A percentile compares a stretch with the other conserved stretches of the same genome.
phyloP scores from a whole-genome alignment of 139 green algal genomes.

The Chlamydomonas urium region DNA sequence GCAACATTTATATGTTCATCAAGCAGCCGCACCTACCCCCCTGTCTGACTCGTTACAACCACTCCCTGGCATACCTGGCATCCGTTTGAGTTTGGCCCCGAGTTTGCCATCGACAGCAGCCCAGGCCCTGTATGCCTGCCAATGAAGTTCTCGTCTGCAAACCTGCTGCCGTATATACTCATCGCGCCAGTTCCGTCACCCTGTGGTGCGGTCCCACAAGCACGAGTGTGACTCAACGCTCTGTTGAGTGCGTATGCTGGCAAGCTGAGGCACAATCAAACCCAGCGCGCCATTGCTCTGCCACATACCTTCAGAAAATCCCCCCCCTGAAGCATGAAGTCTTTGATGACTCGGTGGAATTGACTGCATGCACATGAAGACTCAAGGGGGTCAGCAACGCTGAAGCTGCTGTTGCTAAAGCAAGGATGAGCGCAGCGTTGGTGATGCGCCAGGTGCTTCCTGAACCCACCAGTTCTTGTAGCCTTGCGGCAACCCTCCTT shows the following conservation, averaged over 20 bases:
- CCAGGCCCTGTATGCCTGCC: slow-evolving; percentile 92
- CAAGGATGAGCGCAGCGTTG: neutral
- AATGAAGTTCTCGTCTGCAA: slow-evolving; percentile 93
- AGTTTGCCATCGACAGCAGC: slow-evolving; percentile 89
- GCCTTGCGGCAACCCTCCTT: slow-evolving; percentile 17
- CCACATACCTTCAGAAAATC: slow-evolving; percentile 82
- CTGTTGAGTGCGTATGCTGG: neutral
- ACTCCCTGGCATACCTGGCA: slow-evolving; percentile 70
- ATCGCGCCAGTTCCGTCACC: slow-evolving; percentile 89
- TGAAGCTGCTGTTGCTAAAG: slow-evolving; percentile 2
- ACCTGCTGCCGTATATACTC: slow-evolving; percentile 92
- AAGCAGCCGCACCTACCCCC: too few relatives aligned
- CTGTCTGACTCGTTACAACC: too few relatives aligned
- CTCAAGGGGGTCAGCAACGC: slow-evolving; percentile 12
- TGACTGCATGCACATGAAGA: slow-evolving; percentile 30
- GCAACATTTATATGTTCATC: too few relatives aligned
- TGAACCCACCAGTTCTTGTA: slow-evolving; percentile 43
- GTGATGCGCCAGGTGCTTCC: slow-evolving; percentile 6
- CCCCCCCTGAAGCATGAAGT: slow-evolving; percentile 87
- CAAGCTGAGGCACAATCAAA: neutral
- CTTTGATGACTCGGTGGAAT: slow-evolving; percentile 97
- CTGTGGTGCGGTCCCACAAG: slow-evolving; percentile 24
- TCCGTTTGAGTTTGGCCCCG: slow-evolving; percentile 78
- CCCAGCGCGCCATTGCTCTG: neutral
- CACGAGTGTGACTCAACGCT: neutral